phyloP scores from a whole-genome alignment of 495 filamentous ascomycete genomes.

The Neurospora sublineolata region DNA sequence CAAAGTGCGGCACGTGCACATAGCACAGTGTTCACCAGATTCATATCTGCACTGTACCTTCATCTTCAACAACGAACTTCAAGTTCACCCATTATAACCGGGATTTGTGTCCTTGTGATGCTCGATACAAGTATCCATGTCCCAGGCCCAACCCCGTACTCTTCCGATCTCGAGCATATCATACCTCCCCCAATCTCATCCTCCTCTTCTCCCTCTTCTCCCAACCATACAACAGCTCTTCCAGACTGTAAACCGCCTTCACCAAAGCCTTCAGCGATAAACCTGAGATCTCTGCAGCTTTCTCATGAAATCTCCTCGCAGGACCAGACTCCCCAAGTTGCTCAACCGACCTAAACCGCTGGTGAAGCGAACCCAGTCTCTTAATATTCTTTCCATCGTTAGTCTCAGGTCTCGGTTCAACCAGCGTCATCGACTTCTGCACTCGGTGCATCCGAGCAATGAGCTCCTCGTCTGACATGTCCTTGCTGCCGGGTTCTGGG shows the following conservation, averaged over 20 bases:
- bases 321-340: conserved; percentile 10
- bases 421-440: conserved; percentile 7
- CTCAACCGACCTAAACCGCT: conserved; percentile 5
- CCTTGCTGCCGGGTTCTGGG: conserved; percentile 10
- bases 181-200: conserved; percentile 1
- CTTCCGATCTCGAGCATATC: neutral
- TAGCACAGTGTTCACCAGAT: neutral
- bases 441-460: conserved; percentile 15
- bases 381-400: neutral
- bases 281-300: conserved; percentile 11
- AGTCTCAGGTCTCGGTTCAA: conserved; percentile 4
- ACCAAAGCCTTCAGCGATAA: conserved; percentile 14
- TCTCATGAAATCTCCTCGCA: conserved; percentile 17
- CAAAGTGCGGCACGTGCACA: neutral
- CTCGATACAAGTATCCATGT: neutral
- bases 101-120: neutral
- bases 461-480: conserved; percentile 17
- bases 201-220: conserved; percentile 10
- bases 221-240: conserved; percentile 10
- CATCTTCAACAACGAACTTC: neutral
- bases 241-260: conserved; percentile 13
- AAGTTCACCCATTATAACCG: neutral
- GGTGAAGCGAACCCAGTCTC: conserved; percentile 11
- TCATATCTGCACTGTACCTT: neutral
- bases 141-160: neutral